phyloP scores from a whole-genome alignment of 805 yeast genomes.

The Lipomyces mesembrius region DNA sequence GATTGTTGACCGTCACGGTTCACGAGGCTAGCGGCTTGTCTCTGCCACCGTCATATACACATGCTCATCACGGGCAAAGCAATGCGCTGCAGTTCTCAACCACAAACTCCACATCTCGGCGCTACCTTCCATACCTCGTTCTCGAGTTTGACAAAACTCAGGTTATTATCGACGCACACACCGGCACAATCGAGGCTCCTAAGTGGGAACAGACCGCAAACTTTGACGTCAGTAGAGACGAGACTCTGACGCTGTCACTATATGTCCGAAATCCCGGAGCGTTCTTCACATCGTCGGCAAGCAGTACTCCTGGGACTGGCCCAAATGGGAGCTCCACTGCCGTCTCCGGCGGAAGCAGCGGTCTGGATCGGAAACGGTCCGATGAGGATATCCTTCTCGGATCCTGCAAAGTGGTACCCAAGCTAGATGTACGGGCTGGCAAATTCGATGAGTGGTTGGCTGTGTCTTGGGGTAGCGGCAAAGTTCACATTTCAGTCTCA shows the following conservation, averaged over 20 bases:
- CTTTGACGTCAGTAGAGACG: constrained; percentile 80
- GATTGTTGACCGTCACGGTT: constrained; percentile 75
- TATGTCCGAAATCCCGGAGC: constrained; percentile 71
- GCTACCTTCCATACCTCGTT: constrained; percentile 79
- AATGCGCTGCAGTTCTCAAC: constrained; percentile 18
- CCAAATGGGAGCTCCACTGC: constrained; percentile 48
- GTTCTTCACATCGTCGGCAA: constrained; percentile 21
- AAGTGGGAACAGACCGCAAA: constrained; percentile 87
- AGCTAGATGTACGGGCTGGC: constrained; percentile 51
- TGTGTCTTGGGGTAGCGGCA: constrained; percentile 44
- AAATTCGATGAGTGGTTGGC: constrained; percentile 38
- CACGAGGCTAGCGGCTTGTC: constrained; percentile 69
- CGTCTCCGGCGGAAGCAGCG: neutral
- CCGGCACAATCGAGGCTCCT: constrained; percentile 78
- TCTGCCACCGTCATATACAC: constrained; percentile 55
- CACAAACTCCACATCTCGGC: constrained; percentile 17
- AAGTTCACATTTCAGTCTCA: constrained; percentile 60
- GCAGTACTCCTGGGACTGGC: constrained; percentile 51
- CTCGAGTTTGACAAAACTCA: constrained; percentile 95
- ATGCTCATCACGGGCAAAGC: constrained; percentile 31
- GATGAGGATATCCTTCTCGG: constrained; percentile 77
- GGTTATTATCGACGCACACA: constrained; percentile 81
- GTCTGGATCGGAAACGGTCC: constrained; percentile 36
- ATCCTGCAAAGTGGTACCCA: constrained; percentile 64
- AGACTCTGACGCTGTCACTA: constrained; percentile 72